Evolutionary conservation across 2,329 filamentous ascomycete species (phyloP).

Genomic region (Cytospora piceicola): DNA sequence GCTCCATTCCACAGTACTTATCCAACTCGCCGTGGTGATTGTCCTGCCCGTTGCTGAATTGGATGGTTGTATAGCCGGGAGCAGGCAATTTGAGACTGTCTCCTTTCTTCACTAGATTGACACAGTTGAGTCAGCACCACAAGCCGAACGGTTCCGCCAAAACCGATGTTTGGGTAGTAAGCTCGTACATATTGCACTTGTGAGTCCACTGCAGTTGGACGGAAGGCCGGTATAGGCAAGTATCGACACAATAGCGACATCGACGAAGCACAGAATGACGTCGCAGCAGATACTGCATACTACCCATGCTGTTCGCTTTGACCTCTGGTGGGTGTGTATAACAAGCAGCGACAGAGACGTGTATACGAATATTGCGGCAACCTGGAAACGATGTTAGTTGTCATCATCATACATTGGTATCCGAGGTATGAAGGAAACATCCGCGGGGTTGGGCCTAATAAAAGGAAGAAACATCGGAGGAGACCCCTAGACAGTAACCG

Average conservation of each 20-base stretch:
- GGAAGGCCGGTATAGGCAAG: slow-evolving; percentile 42
- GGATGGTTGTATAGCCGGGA: slow-evolving; percentile 36
- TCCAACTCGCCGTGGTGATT: slow-evolving; percentile 38
- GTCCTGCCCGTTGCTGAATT: slow-evolving; percentile 38
- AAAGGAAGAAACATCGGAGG: not conserved
- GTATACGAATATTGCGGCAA: slow-evolving; percentile 39
- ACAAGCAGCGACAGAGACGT: slow-evolving; percentile 39
- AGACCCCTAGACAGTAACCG: not conserved
- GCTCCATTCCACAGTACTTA: slow-evolving; percentile 39
- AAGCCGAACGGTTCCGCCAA: not conserved
- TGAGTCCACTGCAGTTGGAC: slow-evolving; percentile 41
- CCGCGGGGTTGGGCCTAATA: too few species aligned
- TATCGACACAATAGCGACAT: slow-evolving; percentile 41
- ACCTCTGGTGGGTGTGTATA: slow-evolving; percentile 38
- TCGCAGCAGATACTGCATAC: slow-evolving; percentile 39
- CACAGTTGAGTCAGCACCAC: not conserved
- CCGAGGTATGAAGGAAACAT: slow-evolving; percentile 20
- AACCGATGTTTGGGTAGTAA: not conserved
- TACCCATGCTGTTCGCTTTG: slow-evolving; percentile 35
- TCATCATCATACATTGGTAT: not conserved
- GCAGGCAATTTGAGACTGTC: not conserved
- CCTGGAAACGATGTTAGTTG: slow-evolving; percentile 32
- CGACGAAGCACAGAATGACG: slow-evolving; percentile 38
- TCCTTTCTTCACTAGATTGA: not conserved
- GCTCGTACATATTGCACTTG: slow-evolving; percentile 26